Conservation (phyloP, 108 stramenopile genomes). For the Thalassiosira profunda region DNA sequence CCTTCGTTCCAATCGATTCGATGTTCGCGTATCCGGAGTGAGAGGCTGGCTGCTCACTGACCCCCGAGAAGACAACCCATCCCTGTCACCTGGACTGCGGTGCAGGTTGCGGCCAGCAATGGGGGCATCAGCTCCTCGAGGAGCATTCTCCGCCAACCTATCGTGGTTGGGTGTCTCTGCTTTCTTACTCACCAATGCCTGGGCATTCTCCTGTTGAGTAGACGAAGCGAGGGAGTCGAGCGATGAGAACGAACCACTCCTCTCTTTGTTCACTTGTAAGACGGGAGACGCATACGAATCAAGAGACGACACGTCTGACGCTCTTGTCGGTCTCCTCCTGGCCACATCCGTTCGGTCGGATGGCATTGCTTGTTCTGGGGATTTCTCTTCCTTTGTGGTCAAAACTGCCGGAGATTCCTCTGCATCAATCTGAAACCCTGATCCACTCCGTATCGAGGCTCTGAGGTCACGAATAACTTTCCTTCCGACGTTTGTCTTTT, state of each 20-base stretch:
- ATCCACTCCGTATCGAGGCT: too few species aligned
- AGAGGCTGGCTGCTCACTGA: neutral
- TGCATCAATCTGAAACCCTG: too few species aligned
- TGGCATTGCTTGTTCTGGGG: neutral
- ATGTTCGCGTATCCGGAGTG: neutral
- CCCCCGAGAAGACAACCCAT: neutral
- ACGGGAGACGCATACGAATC: slow-evolving; percentile 4
- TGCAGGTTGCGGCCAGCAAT: neutral
- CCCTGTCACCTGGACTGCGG: neutral
- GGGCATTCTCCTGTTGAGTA: slow-evolving; percentile 1
- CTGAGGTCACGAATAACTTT: too few species aligned
- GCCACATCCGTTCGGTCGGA: neutral
- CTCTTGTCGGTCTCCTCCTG: neutral
- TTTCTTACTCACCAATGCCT: neutral
- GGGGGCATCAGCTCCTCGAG: neutral
- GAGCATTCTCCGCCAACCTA: neutral
- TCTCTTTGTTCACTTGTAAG: slow-evolving; percentile 1
- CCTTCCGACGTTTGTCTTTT: too few species aligned
- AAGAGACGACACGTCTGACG: slow-evolving; percentile 5
- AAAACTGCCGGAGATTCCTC: too few species aligned
- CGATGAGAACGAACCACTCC: slow-evolving; percentile 8
- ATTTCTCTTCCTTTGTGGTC: neutral
- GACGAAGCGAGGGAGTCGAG: slow-evolving; percentile 29
- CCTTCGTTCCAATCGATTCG: slow-evolving; percentile 1
- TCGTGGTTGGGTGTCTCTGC: neutral